Base-by-base conservation (phyloP, 2,329 filamentous ascomycete species). In the Fusarium lyarnte region DNA sequence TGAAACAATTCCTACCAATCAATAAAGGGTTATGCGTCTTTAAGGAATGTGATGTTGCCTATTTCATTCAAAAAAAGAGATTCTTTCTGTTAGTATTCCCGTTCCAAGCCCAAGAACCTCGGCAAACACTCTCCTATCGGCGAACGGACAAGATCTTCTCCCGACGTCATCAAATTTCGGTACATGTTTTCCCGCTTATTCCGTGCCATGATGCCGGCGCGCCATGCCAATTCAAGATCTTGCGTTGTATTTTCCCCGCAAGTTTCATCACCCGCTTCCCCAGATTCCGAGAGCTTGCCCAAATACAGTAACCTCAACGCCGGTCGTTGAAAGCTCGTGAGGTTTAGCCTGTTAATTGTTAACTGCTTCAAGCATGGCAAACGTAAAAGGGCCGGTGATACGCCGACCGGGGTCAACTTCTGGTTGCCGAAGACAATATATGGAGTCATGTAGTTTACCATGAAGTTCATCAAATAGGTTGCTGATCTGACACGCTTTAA, bases 181-280 rank as follows among this genome's bases (percentile, higher is more conserved):
- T 23, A 8, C 23, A 12, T 13, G 9, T 14, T 23, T 8, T 19
- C 2, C 19, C 41, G 41, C 13, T 27, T 45, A 4, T 36, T 35
- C 31, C 25, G 16, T 47, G 54, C 19, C 33, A 8, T 36, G 35
- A 36, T 35, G 29, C 42, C 41, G 63, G 10, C n/a, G 42, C 16
- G 27, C 46, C 35, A 38, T 49, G 42, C 49, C n/a, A 23, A 5
- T 58, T 27, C 36, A 43, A 38, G 29, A 36, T 13, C 36, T 23
- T 58, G 5, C 10, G 46, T 53, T 23, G 6, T 12, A 42, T 65
- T 63, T 65, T 46, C 61, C 61, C 63, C 63, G 46, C 63, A 58
- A 29, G n/a, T 29, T 35, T 38, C 25, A 65, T 33, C 36, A 66
- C 31, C 25, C 35, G 13, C 31, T 66, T 38, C 63, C 63, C 63